Evolutionary conservation across 169 alveolate genomes (phyloP), one percentile per base, ranked within the genome.

Genomic region (Plasmodium ovale): DNA sequence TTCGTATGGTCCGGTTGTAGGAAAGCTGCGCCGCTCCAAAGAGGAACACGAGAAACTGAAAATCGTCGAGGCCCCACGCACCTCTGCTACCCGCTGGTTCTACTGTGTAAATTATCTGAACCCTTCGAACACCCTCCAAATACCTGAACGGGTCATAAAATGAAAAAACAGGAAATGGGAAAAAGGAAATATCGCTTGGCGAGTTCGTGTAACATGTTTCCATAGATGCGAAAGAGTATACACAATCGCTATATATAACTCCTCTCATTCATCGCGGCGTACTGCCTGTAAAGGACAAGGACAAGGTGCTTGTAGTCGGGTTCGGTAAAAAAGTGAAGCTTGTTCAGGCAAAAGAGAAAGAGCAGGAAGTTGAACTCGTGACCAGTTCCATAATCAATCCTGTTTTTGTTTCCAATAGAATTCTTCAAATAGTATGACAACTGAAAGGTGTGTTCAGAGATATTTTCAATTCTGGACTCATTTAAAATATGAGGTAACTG

Each of bases 41-140:
- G 7, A 97, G 87, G 92, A 97, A 97, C 0, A 99, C 98, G 27
- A 98, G 94, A 92, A 97, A 97, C 68, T 98, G 99, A 91, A 97
- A 98, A 73, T 99, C 99, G 93, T 99, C 99, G 33, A 99, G 93
- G 7, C 99, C 99, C 99, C 99, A 99, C 39, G 98, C 99, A 3
- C 99, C 99, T 85, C 98, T 99, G 29, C 99, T 97, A 5, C 99
- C 99, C 0, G 99, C 99, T 2, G 99, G 99, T 89, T 99, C 99
- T 29, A 99, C 97, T 65, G 95, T 95, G 91, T 98, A 99, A 49
- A 96, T 91, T 44, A 94, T 94, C 89, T 98, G 97, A 27, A 98
- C 93, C 82, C 95, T 95, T 88, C 99, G 97, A 87, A 98, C 97
- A 42, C 98, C 93, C 51, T 94, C 94, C 31, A 99, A 94, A 91